Evolutionary conservation across 2,329 filamentous ascomycete species (phyloP).

Genomic region (Cercospora berteroae): DNA sequence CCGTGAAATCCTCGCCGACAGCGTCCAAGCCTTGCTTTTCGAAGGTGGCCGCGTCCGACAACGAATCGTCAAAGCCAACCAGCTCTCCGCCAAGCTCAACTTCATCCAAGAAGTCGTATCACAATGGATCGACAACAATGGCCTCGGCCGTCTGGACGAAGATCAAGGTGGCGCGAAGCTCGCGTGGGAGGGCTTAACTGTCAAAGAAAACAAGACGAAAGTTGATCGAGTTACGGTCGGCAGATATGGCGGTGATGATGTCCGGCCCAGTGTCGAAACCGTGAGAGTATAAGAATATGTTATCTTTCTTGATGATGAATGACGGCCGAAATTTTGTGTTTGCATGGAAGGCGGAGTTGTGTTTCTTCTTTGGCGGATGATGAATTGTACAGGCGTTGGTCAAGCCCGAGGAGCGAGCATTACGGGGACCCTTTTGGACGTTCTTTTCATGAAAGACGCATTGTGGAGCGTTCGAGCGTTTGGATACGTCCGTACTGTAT

Average conservation of each 20-base stretch:
- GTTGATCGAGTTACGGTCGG: slow-evolving; percentile 51
- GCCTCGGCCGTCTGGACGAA: slow-evolving; percentile 55
- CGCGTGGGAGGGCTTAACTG: slow-evolving; percentile 45
- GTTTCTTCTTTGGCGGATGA: background rate
- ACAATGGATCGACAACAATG: slow-evolving; percentile 69
- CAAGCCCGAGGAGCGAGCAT: background rate
- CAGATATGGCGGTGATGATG: slow-evolving; percentile 46
- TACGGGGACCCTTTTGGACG: background rate
- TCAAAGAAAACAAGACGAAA: slow-evolving; percentile 46
- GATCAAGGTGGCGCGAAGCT: slow-evolving; percentile 35
- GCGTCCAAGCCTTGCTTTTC: slow-evolving; percentile 71
- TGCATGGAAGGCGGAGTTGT: background rate
- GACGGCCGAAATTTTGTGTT: slow-evolving; percentile 7
- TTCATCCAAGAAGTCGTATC: slow-evolving; percentile 67
- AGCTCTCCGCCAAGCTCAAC: slow-evolving; percentile 69
- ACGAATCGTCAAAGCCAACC: slow-evolving; percentile 64
- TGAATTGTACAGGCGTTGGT: background rate
- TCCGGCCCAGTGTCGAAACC: background rate
- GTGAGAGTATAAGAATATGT: slow-evolving; percentile 2
- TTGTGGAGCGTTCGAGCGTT: slow-evolving; percentile 10
- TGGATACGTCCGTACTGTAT: background rate
- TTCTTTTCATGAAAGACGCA: background rate
- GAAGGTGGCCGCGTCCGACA: slow-evolving; percentile 48
- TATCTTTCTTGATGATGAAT: slow-evolving; percentile 7
- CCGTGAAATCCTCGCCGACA: slow-evolving; percentile 69